Conservation (phyloP, 495 filamentous ascomycete genomes). For the Talaromyces borbonicus region DNA sequence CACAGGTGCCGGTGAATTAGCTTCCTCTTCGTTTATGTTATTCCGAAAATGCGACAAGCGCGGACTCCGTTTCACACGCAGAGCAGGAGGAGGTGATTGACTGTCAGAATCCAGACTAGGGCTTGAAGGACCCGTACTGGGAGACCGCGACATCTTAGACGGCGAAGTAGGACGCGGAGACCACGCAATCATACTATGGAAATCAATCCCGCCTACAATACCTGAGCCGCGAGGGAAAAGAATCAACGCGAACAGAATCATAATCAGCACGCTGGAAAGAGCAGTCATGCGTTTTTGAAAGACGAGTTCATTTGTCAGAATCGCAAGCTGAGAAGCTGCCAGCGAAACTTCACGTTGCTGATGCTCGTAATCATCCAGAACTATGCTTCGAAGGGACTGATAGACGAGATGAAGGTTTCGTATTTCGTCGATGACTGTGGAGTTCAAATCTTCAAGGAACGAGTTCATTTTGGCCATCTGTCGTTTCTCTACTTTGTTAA, state of each 20-base stretch:
- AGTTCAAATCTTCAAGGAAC: conserved; percentile 77
- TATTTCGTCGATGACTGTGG: conserved; percentile 77
- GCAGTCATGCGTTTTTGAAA: conserved; percentile 94
- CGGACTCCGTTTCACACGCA: conserved; percentile 21
- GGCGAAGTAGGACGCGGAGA: conserved; percentile 21
- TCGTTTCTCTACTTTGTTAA: conserved; percentile 79
- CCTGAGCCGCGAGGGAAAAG: conserved; percentile 54
- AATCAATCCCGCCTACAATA: conserved; percentile 4
- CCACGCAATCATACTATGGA: conserved; percentile 45
- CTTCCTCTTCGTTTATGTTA: neutral
- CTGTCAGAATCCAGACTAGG: conserved; percentile 23
- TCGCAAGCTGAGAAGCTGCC: conserved; percentile 66
- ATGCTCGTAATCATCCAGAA: conserved; percentile 80
- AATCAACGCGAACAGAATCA: conserved; percentile 78
- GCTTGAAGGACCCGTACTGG: neutral
- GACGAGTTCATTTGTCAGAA: conserved; percentile 87
- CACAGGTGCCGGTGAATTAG: neutral
- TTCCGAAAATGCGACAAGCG: conserved; percentile 16
- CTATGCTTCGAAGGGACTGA: conserved; percentile 92
- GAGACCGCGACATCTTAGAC: conserved; percentile 11
- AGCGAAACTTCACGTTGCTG: conserved; percentile 76
- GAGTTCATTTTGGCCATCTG: conserved; percentile 73
- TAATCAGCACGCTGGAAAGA: conserved; percentile 74
- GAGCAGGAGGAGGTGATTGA: conserved; percentile 30
- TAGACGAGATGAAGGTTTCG: conserved; percentile 74